Conservation (phyloP, 2,329 filamentous ascomycete species). For the Blastomyces percursus region DNA sequence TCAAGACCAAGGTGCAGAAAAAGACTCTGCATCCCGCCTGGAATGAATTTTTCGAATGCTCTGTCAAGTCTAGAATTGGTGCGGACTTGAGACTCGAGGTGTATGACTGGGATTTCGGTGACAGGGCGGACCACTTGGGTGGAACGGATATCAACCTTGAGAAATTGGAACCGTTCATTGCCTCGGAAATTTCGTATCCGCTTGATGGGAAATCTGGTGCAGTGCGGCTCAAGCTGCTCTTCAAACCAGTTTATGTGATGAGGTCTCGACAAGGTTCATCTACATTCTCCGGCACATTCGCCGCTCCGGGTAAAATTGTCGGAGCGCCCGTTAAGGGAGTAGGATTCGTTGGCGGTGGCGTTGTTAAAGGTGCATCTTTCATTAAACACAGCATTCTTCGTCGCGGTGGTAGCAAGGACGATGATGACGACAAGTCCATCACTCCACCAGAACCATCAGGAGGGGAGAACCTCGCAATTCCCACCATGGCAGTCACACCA, state of each 20-base stretch:
- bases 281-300: constrained; percentile 86
- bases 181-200: constrained; percentile 60
- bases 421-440: constrained; percentile 11
- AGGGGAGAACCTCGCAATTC: constrained; percentile 8
- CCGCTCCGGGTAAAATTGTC: constrained; percentile 75
- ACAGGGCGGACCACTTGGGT: constrained; percentile 87
- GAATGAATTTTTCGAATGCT: constrained; percentile 91
- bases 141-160: constrained; percentile 63
- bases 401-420: constrained; percentile 41
- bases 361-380: constrained; percentile 84
- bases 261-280: constrained; percentile 79
- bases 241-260: constrained; percentile 85
- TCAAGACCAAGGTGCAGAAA: constrained; percentile 93
- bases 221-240: constrained; percentile 72
- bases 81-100: constrained; percentile 75
- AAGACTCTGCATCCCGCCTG: constrained; percentile 90
- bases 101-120: constrained; percentile 94
- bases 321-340: constrained; percentile 92
- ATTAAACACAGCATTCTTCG: constrained; percentile 60
- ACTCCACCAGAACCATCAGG: constrained; percentile 6
- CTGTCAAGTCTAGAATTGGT: constrained; percentile 70
- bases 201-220: constrained; percentile 85
- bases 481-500: constrained; percentile 14
- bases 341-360: constrained; percentile 67
- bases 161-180: constrained; percentile 71